Base-by-base conservation (phyloP, 371 early-diverging fungal species). In the Syncephalastrum monosporum region DNA sequence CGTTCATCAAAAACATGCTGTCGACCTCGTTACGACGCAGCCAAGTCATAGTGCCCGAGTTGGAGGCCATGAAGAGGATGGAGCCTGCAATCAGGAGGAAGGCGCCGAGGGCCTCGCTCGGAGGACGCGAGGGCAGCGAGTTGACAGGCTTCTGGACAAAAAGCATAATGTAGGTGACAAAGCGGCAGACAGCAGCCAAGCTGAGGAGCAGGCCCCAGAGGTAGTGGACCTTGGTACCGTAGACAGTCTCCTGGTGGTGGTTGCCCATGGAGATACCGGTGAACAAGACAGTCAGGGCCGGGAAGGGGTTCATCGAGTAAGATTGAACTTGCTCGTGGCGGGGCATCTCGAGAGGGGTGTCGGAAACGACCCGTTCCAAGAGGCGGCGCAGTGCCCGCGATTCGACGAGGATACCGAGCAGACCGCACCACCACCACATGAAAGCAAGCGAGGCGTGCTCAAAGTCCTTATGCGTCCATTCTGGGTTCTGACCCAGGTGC, bases 381-480 rank as follows among this genome's bases (percentile, higher is more conserved):
- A 75, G 47, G 1, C 74, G 57, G 19, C 75, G 72, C 50, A 85
- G 50, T 42, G 76, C 71, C 49, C 81, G 74, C 8, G 81, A 79
- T 59, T 70, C 68, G 45, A 84, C 77, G 27, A 84, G 64, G 3
- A 82, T 74, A 8, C 84, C 82, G 27, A 81, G 63, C 33, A 83
- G 64, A 56, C 86, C 86, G 57, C 81, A 79, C 79, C 82, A 81
- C 82, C 84, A 85, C 84, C 82, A 81, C 77, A 85, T 82, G 52
- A 85, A 82, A 14, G 84, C 86, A 27, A 85, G 60, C 56, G 80
- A 79, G 5, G 86, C 84, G 57, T 85, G 84, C 51, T 85, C 84
- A 49, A 85, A 64, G 54, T 85, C 86, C 60, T 85, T 85, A 60
- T 85, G 86, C 4, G 74, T 79, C 86, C 86, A 85, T 24, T 46